phyloP scores from a whole-genome alignment of 2,329 filamentous ascomycete genomes.

The Fusarium vanettenii region DNA sequence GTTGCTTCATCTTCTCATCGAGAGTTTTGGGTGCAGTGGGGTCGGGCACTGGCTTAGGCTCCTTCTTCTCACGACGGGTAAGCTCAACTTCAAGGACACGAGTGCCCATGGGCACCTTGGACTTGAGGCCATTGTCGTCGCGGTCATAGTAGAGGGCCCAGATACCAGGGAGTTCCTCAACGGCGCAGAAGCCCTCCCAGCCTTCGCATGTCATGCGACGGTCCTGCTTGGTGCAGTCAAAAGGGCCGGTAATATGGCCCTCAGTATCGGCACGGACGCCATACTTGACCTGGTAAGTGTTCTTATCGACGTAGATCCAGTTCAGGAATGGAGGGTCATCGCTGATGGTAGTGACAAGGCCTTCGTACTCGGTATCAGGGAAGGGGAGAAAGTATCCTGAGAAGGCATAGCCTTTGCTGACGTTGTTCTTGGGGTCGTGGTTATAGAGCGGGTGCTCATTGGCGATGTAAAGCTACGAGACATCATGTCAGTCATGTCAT shows the following conservation, averaged over 20 bases:
- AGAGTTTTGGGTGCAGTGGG: conserved; percentile 33
- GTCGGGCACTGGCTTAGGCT: conserved; percentile 40
- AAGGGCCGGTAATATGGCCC: conserved; percentile 58
- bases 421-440: conserved; percentile 49
- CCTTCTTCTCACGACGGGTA: conserved; percentile 59
- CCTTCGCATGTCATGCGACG: conserved; percentile 60
- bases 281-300: conserved; percentile 60
- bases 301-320: conserved; percentile 61
- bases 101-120: conserved; percentile 59
- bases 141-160: conserved; percentile 62
- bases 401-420: conserved; percentile 65
- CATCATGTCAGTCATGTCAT: neutral
- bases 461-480: conserved; percentile 43
- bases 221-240: conserved; percentile 65
- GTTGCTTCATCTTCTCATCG: conserved; percentile 47
- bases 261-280: conserved; percentile 57
- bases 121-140: conserved; percentile 57
- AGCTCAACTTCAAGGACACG: conserved; percentile 68
- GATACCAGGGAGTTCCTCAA: conserved; percentile 54
- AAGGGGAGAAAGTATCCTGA: conserved; percentile 69
- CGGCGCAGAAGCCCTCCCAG: conserved; percentile 63
- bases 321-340: conserved; percentile 62
- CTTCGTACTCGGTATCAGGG: conserved; percentile 60
- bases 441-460: conserved; percentile 44
- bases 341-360: conserved; percentile 61